Conservation (phyloP, 805 yeast species). For the Candida namnaoensis region DNA sequence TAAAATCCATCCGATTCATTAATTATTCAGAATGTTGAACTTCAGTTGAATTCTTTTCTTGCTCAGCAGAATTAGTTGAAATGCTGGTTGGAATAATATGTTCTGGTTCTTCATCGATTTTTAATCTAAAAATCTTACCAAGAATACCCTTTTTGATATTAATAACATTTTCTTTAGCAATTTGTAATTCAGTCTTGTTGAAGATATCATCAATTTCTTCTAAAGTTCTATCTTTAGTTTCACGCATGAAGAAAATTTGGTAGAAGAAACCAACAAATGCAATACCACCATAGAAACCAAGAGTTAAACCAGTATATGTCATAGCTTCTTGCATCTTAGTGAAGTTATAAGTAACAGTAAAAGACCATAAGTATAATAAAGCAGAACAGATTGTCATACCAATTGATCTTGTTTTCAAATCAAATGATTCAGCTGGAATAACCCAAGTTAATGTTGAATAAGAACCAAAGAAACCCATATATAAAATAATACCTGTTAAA, state of each 20-base stretch:
- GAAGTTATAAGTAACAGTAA: slow-evolving; percentile 58
- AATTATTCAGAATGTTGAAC: too few relatives aligned
- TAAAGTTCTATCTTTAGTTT: slow-evolving; percentile 62
- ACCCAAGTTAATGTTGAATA: slow-evolving; percentile 66
- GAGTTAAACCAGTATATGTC: slow-evolving; percentile 52
- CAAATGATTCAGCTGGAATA: slow-evolving; percentile 56
- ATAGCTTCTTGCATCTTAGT: slow-evolving; percentile 44
- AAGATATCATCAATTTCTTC: slow-evolving; percentile 66
- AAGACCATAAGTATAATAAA: slow-evolving; percentile 50
- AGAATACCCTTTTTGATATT: slow-evolving; percentile 8
- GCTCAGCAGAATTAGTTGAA: too few relatives aligned
- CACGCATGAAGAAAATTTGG: slow-evolving; percentile 55
- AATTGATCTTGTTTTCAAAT: slow-evolving; percentile 47
- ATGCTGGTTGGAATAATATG: too few relatives aligned
- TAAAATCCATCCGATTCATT: too few relatives aligned
- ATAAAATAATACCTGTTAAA: slow-evolving; percentile 52
- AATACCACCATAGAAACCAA: slow-evolving; percentile 64
- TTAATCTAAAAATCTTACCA: too few relatives aligned
- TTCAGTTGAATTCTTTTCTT: too few relatives aligned
- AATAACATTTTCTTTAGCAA: slow-evolving; percentile 21
- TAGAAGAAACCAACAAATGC: slow-evolving; percentile 48
- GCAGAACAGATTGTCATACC: slow-evolving; percentile 59
- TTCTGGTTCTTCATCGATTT: too few relatives aligned
- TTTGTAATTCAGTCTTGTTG: slow-evolving; percentile 32
- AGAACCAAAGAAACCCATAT: slow-evolving; percentile 60